Percentiles rank a stretch among this genome's conserved stretches.
Conservation (phyloP, 2,329 filamentous ascomycete species). For the Dryadomyces quercivorus region DNA sequence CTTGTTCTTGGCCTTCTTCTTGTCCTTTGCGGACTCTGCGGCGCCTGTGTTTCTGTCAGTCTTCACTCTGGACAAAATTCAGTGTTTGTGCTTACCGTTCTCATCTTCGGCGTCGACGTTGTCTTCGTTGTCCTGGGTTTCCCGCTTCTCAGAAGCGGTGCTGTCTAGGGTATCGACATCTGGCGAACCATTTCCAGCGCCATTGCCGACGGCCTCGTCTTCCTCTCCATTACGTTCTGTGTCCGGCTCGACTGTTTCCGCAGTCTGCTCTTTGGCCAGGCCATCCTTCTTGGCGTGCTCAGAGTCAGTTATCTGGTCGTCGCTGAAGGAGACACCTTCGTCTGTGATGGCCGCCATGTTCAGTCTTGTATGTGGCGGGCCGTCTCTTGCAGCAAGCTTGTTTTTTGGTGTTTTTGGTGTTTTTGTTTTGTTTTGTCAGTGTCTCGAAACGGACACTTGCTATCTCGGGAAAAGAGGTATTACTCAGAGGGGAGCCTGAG, state of each 20-base stretch:
- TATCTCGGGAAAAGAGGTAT: neutral
- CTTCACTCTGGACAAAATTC: neutral
- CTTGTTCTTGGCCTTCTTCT: neutral
- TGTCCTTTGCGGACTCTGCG: neutral
- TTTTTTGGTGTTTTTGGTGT: slow-evolving; percentile 18
- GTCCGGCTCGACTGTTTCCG: slow-evolving; percentile 5
- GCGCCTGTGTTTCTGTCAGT: neutral
- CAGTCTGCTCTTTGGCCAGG: slow-evolving; percentile 22
- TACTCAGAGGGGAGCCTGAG: neutral
- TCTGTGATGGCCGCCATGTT: slow-evolving; percentile 21
- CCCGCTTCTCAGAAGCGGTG: neutral
- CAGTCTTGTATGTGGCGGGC: slow-evolving; percentile 24
- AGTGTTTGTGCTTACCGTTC: neutral
- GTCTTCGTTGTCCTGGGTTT: neutral
- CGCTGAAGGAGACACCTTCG: slow-evolving; percentile 24
- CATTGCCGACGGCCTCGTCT: slow-evolving; percentile 11
- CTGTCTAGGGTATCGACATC: neutral
- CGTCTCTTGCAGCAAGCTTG: slow-evolving; percentile 16
- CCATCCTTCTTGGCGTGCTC: slow-evolving; percentile 27
- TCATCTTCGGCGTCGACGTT: neutral
- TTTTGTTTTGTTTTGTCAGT: slow-evolving; percentile 14
- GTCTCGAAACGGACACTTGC: neutral
- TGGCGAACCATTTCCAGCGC: neutral
- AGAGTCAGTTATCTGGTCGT: slow-evolving; percentile 26
- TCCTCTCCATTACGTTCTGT: slow-evolving; percentile 6